These are phyloP conservation scores for Lasiodiplodia theobromae DNA, from an alignment of 2,329 filamentous ascomycete genomes.

Conservation along the genomic window DNA sequence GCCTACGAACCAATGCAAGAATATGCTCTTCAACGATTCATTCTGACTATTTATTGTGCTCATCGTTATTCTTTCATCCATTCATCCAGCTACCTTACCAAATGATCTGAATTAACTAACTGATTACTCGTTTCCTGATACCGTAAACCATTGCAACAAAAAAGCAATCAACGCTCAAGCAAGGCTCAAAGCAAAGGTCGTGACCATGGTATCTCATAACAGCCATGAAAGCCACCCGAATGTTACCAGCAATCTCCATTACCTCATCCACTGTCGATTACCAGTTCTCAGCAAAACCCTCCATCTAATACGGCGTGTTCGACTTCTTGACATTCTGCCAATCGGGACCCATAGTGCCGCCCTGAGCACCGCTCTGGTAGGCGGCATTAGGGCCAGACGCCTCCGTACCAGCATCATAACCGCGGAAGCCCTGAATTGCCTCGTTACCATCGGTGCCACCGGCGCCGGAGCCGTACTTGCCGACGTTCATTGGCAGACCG, in stretches of 20 bases:
- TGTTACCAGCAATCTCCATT: neutral
- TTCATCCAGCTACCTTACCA: too few species aligned
- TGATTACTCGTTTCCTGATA: neutral
- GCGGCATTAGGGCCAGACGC: neutral
- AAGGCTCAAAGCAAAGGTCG: neutral
- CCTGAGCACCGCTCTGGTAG: neutral
- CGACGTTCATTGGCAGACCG: conserved; percentile 50
- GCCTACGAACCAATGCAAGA: too few species aligned
- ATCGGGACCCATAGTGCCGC: conserved; percentile 27
- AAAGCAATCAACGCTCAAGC: neutral
- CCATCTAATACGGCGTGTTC: conserved; percentile 38
- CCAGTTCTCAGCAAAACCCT: neutral
- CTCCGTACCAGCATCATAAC: neutral
- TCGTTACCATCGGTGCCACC: conserved; percentile 48
- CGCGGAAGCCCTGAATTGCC: conserved; percentile 39
- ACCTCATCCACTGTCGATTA: neutral
- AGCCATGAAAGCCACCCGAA: neutral
- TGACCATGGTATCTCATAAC: neutral
- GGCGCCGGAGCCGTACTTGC: conserved; percentile 45
- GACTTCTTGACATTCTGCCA: conserved; percentile 40
- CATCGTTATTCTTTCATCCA: too few species aligned
- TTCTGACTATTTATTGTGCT: too few species aligned
- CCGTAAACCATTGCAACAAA: neutral
- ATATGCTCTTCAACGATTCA: too few species aligned
- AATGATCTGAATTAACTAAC: neutral